These are phyloP conservation scores for Ganoderma leucocontextum DNA, from an alignment of 1,284 basidiomycete species.

Conservation along the genomic window DNA sequence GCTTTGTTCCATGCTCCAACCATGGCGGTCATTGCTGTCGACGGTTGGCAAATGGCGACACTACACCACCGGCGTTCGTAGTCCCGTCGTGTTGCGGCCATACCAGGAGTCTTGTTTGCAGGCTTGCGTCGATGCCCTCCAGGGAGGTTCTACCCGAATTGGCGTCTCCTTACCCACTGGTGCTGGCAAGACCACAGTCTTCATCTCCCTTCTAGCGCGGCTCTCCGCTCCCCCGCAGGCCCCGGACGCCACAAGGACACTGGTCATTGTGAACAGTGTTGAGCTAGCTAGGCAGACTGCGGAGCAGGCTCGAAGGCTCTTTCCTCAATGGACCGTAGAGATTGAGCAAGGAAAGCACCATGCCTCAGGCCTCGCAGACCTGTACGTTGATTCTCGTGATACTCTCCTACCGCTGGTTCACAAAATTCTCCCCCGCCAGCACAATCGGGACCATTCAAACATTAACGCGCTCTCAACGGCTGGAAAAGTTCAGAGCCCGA, in stretches of 20 bases:
- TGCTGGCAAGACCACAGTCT: slow-evolving; percentile 94
- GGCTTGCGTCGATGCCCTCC: slow-evolving; percentile 80
- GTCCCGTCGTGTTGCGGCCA: slow-evolving; percentile 67
- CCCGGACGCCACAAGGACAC: slow-evolving; percentile 60
- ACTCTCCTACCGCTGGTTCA: not conserved
- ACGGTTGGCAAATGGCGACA: slow-evolving; percentile 17
- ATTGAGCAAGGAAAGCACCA: slow-evolving; percentile 91
- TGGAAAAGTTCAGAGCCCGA: slow-evolving; percentile 83
- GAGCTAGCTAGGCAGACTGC: slow-evolving; percentile 92
- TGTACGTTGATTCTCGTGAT: slow-evolving; percentile 55
- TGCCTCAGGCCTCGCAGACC: slow-evolving; percentile 86
- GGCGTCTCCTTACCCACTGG: slow-evolving; percentile 95
- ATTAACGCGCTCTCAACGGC: slow-evolving; percentile 68
- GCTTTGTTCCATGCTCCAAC: slow-evolving; percentile 36
- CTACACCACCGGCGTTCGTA: slow-evolving; percentile 24
- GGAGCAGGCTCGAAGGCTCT: slow-evolving; percentile 71
- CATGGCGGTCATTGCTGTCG: slow-evolving; percentile 13
- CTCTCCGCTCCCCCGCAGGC: slow-evolving; percentile 54
- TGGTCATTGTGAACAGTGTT: slow-evolving; percentile 88
- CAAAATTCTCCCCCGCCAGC: slow-evolving; percentile 46
- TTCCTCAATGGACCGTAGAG: slow-evolving; percentile 84
- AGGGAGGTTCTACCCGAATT: slow-evolving; percentile 72
- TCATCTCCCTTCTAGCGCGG: slow-evolving; percentile 80
- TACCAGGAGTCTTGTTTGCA: slow-evolving; percentile 91
- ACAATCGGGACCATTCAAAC: slow-evolving; percentile 96